These are phyloP conservation scores for Fusarium redolens DNA, from an alignment of 2,329 filamentous ascomycete species.

Conservation along the genomic window DNA sequence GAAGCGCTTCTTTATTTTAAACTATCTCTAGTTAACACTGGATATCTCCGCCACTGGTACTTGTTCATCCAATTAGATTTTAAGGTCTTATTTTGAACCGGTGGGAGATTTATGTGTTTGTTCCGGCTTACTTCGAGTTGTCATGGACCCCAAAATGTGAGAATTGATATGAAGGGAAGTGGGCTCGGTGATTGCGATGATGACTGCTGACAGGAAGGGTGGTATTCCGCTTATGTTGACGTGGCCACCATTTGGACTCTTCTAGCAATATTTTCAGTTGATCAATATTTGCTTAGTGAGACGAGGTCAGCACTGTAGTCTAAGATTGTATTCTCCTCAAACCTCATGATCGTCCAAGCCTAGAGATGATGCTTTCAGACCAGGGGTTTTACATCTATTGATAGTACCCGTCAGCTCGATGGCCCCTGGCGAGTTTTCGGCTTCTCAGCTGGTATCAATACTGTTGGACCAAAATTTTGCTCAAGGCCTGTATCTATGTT, in stretches of 20 bases:
- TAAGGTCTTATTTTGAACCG: neutral
- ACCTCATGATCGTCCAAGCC: neutral
- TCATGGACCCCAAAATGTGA: neutral
- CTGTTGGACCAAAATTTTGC: conserved; percentile 37
- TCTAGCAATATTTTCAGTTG: neutral
- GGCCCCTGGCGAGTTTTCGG: neutral
- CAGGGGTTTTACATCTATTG: neutral
- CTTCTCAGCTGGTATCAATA: conserved; percentile 16
- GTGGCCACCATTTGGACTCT: neutral
- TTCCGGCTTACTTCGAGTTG: neutral
- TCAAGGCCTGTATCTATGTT: conserved; percentile 24
- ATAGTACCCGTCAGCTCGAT: neutral
- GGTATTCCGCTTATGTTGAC: conserved; percentile 11
- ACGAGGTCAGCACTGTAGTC: neutral
- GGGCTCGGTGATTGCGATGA: neutral
- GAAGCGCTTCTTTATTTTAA: neutral
- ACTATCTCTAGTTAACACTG: neutral
- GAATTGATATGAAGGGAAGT: neutral
- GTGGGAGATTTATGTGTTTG: neutral
- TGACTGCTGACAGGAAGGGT: neutral
- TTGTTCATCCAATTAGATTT: neutral
- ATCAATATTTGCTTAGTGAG: conserved; percentile 14
- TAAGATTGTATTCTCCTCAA: neutral
- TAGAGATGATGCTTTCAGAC: neutral
- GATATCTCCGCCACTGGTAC: neutral